Evolutionary conservation across 495 filamentous ascomycete genomes (phyloP).

Genomic region (Penicillium flavigenum): DNA sequence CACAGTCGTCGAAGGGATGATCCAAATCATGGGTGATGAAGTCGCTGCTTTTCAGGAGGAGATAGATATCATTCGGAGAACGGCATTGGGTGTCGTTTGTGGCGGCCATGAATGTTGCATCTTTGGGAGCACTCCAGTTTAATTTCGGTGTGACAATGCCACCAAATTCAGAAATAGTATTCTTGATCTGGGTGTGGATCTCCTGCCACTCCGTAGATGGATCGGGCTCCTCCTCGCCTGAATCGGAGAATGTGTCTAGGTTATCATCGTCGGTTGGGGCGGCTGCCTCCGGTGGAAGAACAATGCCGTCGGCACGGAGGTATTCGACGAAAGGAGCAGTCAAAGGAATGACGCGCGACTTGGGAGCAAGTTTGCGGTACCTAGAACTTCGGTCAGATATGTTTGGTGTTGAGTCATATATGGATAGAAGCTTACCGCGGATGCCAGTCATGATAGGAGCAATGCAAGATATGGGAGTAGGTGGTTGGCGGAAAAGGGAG

Average conservation of each 20-base stretch:
- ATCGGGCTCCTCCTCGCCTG: constrained; percentile 51
- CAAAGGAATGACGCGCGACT: constrained; percentile 79
- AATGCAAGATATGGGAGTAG: constrained; percentile 84
- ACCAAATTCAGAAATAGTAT: constrained; percentile 72
- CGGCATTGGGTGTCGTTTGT: constrained; percentile 90
- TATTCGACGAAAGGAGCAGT: constrained; percentile 74
- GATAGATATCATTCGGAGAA: constrained; percentile 84
- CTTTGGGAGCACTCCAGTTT: constrained; percentile 96
- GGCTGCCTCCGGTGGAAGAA: constrained; percentile 62
- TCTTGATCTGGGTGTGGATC: constrained; percentile 72
- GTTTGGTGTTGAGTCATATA: constrained; percentile 7
- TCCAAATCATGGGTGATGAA: constrained; percentile 94
- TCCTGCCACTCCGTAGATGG: constrained; percentile 63
- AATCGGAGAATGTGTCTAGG: constrained; percentile 40
- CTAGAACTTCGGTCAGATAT: constrained; percentile 29
- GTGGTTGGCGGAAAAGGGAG: constrained; percentile 81
- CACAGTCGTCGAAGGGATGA: constrained; percentile 83
- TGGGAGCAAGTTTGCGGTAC: constrained; percentile 80
- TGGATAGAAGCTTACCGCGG: constrained; percentile 43
- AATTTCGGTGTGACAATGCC: constrained; percentile 87
- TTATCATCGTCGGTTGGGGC: constrained; percentile 39
- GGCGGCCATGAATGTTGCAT: constrained; percentile 91
- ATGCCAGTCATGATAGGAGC: constrained; percentile 92
- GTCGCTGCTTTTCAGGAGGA: constrained; percentile 87
- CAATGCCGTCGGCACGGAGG: constrained; percentile 88